Percentiles rank a stretch among this genome's conserved stretches.
These are phyloP conservation scores for Debaryomyces tyrocola DNA, from an alignment of 805 yeast species.

Conservation along the genomic window DNA sequence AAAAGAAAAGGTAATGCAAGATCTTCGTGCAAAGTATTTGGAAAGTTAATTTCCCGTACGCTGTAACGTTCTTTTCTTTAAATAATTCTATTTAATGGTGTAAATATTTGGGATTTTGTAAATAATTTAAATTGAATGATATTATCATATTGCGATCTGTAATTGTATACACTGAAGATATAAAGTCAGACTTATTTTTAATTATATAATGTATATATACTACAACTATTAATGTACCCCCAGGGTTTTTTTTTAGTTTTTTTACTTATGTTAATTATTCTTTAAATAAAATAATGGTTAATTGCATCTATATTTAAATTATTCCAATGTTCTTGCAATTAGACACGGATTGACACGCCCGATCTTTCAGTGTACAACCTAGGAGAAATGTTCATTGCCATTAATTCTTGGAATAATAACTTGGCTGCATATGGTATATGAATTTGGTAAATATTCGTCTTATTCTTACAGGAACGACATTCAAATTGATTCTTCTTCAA, in stretches of 20 bases:
- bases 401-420: conserved; percentile 94
- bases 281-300: neutral
- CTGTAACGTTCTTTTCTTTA: neutral
- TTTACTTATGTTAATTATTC: neutral
- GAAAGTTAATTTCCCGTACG: conserved; percentile 1
- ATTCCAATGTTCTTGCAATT: conserved; percentile 2
- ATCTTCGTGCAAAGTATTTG: conserved; percentile 37
- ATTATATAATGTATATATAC: conserved; percentile 3
- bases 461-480: conserved; percentile 97
- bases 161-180: neutral
- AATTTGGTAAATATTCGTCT: conserved; percentile 96
- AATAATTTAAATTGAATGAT: neutral
- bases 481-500: conserved; percentile 97
- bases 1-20: conserved; percentile 30
- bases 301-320: conserved; percentile 1
- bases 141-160: neutral
- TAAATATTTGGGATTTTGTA: neutral
- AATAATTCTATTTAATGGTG: neutral
- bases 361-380: conserved; percentile 93
- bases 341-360: conserved; percentile 47
- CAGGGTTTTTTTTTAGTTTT: conserved; percentile 9
- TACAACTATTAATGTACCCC: conserved; percentile 14
- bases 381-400: conserved; percentile 99
- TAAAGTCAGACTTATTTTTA: neutral
- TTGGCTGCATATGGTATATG: conserved; percentile 99